Base-by-base conservation (phyloP, 208 protist species). In the Leishmania martiniquensis region DNA sequence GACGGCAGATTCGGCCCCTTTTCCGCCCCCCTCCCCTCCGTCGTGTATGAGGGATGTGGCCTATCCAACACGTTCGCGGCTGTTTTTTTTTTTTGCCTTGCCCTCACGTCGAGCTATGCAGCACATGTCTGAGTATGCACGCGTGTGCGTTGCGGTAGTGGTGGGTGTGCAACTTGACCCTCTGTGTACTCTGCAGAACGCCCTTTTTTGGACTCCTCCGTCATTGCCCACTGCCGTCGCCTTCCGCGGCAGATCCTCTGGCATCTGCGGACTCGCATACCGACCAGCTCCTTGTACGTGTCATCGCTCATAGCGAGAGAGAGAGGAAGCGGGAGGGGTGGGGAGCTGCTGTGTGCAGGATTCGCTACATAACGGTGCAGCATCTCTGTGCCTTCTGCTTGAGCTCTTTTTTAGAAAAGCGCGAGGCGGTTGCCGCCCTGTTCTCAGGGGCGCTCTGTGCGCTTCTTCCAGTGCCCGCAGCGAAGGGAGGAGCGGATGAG, bases 341-440 rank as follows among this genome's bases (percentile, higher is more conserved):
- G n/a, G n/a, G n/a, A n/a, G n/a, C 68, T 12, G 29, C 15, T 20
- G 45, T 54, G n/a, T 47, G 17, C 49, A 44, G 17, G 17, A 37
- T 2, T 15, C 2, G 20, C 49, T 72, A 77, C 73, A 69, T 2
- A 17, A 77, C 42, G 29, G 59, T 65, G 51, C 80, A 84, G 69
- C 80, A 84, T 17, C 51, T 44, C 5, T 47, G 6, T 17, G 34
- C 44, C 39, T 79, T 76, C 15, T 69, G 20, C 25, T 80, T 79
- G n/a, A 44, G 15, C 25, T 42, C 37, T 44, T 54, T 51, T 47
- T 68, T 59, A 12, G 68, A 52, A 54, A 47, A 29, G 45, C 13
- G 29, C 22, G 62, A 67, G 20, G 15, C 9, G 42, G 39, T 25
- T 1, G 4, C 13, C 65, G 65, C 10, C 22, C 42, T 3, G 34